Percentiles rank a stretch among this genome's conserved stretches.
Evolutionary conservation across 2,329 filamentous ascomycete species (phyloP).

Genomic region (Juglanconis oblonga): DNA sequence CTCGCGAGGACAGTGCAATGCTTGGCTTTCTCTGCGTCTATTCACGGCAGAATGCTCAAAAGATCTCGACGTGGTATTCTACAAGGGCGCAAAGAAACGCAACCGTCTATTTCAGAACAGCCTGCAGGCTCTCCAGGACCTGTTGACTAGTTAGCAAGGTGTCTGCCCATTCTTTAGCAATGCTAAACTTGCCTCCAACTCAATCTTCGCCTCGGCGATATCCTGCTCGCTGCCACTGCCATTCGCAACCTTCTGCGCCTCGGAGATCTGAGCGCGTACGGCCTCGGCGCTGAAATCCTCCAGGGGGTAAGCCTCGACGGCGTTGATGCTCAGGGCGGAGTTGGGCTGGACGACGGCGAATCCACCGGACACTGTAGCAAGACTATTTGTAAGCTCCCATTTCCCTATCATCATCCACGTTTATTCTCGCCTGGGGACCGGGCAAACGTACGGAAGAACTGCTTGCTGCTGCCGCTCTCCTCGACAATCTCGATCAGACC

Average conservation of each 20-base stretch:
- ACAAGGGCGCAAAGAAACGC: constrained; percentile 31
- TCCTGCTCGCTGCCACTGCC: constrained; percentile 94
- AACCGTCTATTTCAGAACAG: constrained; percentile 69
- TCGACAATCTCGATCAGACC: constrained; percentile 94
- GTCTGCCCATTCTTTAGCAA: background rate
- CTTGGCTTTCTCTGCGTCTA: constrained; percentile 2
- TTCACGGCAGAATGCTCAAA: constrained; percentile 2
- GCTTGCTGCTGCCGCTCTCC: constrained; percentile 85
- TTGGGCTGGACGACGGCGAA: constrained; percentile 96
- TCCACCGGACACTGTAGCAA: constrained; percentile 77
- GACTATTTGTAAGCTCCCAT: constrained; percentile 13
- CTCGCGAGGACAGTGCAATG: background rate
- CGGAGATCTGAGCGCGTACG: constrained; percentile 83
- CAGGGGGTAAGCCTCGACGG: constrained; percentile 88
- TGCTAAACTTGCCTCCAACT: constrained; percentile 74
- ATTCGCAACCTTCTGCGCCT: constrained; percentile 91
- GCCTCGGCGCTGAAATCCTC: constrained; percentile 95
- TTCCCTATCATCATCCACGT: background rate
- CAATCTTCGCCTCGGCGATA: constrained; percentile 98
- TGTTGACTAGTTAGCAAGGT: constrained; percentile 41
- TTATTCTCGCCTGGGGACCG: background rate
- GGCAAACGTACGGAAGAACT: constrained; percentile 86
- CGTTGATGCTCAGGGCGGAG: constrained; percentile 95
- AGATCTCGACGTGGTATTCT: constrained; percentile 28
- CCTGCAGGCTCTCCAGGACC: constrained; percentile 82